A percentile compares a stretch with the other conserved stretches of the same genome.
Evolutionary conservation across 1,284 basidiomycete genomes (phyloP).

Genomic region (Chalciporus sp.): DNA sequence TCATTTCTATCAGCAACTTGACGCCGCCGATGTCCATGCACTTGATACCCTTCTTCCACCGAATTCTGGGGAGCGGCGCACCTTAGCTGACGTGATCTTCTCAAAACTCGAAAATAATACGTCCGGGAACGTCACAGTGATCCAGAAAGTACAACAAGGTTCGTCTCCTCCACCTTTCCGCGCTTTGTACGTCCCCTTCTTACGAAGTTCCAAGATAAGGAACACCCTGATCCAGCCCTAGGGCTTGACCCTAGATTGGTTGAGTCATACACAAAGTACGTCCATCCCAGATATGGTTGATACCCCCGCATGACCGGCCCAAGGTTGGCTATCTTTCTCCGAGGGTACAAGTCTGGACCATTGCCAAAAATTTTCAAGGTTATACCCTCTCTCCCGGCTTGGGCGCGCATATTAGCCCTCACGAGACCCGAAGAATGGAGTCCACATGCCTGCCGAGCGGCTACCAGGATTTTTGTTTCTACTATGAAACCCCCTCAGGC

Average conservation of each 20-base stretch:
- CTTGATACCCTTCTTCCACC: conserved; percentile 79
- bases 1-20: conserved; percentile 71
- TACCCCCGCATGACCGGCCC: conserved; percentile 2
- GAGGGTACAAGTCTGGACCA: conserved; percentile 93
- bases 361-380: conserved; percentile 99
- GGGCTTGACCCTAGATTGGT: conserved; percentile 97
- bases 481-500: conserved; percentile 96
- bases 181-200: neutral
- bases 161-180: conserved; percentile 8
- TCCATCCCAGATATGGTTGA: conserved; percentile 1
- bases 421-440: conserved; percentile 95
- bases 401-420: conserved; percentile 94
- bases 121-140: conserved; percentile 49
- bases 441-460: conserved; percentile 92
- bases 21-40: conserved; percentile 83
- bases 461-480: conserved; percentile 94
- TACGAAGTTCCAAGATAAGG: conserved; percentile 46
- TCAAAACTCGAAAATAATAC: conserved; percentile 79
- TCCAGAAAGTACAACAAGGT: conserved; percentile 65
- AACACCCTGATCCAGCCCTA: conserved; percentile 82
- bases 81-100: conserved; percentile 95
- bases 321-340: conserved; percentile 84
- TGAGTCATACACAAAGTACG: conserved; percentile 91
- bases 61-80: conserved; percentile 74
- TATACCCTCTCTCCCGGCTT: conserved; percentile 92